These are phyloP conservation scores for Talaromyces funiculosus DNA, from an alignment of 2,329 filamentous ascomycete species.

Conservation along the genomic window DNA sequence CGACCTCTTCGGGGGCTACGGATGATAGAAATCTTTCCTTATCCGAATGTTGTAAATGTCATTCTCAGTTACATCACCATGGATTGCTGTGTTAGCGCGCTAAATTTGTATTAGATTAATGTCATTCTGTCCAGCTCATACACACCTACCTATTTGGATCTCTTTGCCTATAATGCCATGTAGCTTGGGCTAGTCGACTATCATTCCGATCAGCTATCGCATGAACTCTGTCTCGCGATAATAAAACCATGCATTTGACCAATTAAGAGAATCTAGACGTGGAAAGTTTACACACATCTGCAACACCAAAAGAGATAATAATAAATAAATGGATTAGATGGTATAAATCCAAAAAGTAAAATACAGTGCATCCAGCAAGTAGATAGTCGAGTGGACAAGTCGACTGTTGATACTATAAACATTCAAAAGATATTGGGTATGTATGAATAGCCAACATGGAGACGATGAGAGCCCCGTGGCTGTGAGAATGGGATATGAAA, in stretches of 20 bases:
- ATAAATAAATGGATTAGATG: not conserved
- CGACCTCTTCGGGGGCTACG: not conserved
- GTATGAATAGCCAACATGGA: slow-evolving; percentile 4
- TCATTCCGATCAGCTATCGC: not conserved
- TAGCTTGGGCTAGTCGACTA: no score
- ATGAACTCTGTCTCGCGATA: not conserved
- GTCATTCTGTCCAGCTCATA: no score
- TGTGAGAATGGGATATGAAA: not conserved
- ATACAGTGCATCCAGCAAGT: slow-evolving; percentile 7
- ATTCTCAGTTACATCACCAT: not conserved
- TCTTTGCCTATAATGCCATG: no score
- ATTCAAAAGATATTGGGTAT: slow-evolving; percentile 3
- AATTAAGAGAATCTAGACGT: not conserved
- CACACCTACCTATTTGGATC: no score
- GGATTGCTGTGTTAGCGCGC: not conserved
- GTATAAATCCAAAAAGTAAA: slow-evolving; percentile 1
- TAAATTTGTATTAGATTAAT: not conserved
- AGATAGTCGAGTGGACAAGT: not conserved
- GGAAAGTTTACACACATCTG: not conserved
- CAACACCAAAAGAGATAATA: not conserved
- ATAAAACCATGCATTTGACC: not conserved
- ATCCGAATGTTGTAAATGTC: not conserved
- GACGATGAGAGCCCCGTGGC: not conserved
- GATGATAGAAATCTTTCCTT: not conserved
- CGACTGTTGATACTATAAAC: slow-evolving; percentile 9